Evolutionary conservation across 768 basidiomycete genomes (phyloP).

Genomic region (Daedalea quercina): DNA sequence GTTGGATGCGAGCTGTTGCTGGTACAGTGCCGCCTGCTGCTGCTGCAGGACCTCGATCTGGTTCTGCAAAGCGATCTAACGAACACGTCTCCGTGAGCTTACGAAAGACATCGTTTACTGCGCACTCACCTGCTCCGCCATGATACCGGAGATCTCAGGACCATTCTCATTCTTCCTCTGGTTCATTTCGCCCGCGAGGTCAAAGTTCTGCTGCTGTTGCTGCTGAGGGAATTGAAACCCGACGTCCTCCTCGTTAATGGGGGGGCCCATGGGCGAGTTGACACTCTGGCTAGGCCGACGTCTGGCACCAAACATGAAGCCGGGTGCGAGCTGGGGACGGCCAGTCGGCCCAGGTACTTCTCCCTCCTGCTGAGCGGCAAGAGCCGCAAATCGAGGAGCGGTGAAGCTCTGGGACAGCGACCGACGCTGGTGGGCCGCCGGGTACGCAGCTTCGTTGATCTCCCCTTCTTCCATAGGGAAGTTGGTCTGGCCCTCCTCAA

Average conservation of each 20-base stretch:
- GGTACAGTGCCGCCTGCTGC: slow-evolving; percentile 85
- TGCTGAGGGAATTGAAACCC: slow-evolving; percentile 81
- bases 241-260: slow-evolving; percentile 75
- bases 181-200: slow-evolving; percentile 19
- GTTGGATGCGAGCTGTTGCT: slow-evolving; percentile 85
- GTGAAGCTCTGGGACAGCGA: slow-evolving; percentile 80
- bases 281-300: slow-evolving; percentile 41
- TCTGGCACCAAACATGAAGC: slow-evolving; percentile 81
- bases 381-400: slow-evolving; percentile 82
- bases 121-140: slow-evolving; percentile 86
- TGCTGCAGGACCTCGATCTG: slow-evolving; percentile 89
- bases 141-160: slow-evolving; percentile 80
- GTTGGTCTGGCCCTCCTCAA: slow-evolving; percentile 48
- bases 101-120: not conserved
- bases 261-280: slow-evolving; percentile 52
- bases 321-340: slow-evolving; percentile 85
- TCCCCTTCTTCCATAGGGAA: slow-evolving; percentile 71
- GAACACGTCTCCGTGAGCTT: not conserved
- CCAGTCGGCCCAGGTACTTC: slow-evolving; percentile 65
- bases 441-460: slow-evolving; percentile 52
- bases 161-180: slow-evolving; percentile 54
- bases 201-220: slow-evolving; percentile 29
- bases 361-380: slow-evolving; percentile 57
- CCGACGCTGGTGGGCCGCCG: slow-evolving; percentile 58
- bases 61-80: slow-evolving; percentile 78